Evolutionary conservation across 768 basidiomycete genomes (phyloP), one percentile per base, ranked within the genome.

Genomic region (Coprinopsis sp.): DNA sequence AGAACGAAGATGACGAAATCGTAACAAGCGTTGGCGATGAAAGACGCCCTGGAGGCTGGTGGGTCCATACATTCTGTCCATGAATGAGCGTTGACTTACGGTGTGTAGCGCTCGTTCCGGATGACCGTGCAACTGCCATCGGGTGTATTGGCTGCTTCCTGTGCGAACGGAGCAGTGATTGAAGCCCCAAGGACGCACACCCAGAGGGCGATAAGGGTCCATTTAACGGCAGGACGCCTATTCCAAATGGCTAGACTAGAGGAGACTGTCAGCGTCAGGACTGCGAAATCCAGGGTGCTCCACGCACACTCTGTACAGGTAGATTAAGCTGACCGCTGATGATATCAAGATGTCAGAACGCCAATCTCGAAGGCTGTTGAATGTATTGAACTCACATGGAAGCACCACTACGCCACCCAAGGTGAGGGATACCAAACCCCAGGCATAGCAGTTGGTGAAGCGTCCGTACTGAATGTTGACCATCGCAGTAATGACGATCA

Each of bases 211-310:
- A 39, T 39, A 23, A 39, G 37, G 7, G 18, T 39, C 11, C 25
- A 21, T 39, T 24, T 19, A 4, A 39, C 37, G 16, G 16, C 37
- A 19, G 37, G 18, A 22, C 16, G 21, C 22, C 22, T 39, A 16
- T 39, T 19, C 37, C 37, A 39, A 16, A 39, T 39, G 25, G 37
- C 37, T 4, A 39, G 37, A 10, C 37, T 39, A 18, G 18, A 39
- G 14, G 6, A 36, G 16, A 18, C 19, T 18, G 25, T 39, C 37
- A 31, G 29, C 29, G n/a, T 8, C 37, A 22, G 22, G 21, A 8
- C 18, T 10, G 18, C 34, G 21, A 18, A 18, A 39, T 18, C 21
- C 5, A 19, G 8, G 18, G 7, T 10, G 12, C 11, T 16, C 16
- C 11, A 23, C 37, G 21, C 25, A 39, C 37, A 39, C 37, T 23